Conservation (phyloP, 2,329 filamentous ascomycete species). For the Neoascochyta sp. region DNA sequence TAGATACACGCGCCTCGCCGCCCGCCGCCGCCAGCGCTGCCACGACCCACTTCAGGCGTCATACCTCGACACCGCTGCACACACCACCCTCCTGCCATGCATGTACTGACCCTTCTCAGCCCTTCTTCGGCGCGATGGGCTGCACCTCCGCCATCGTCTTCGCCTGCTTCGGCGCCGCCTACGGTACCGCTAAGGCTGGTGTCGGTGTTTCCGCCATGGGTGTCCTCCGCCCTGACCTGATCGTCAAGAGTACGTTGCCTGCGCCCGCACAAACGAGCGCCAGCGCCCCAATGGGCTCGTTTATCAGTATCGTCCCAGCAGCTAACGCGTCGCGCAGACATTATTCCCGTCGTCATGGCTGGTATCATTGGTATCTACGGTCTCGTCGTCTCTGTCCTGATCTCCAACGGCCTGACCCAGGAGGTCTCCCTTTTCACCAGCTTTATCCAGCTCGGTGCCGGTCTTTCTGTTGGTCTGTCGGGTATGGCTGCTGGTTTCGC, state of each 20-base stretch:
- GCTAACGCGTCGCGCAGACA: conserved; percentile 59
- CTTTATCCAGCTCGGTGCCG: conserved; percentile 53
- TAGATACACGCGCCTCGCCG: conserved; percentile 19
- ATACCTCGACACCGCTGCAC: conserved; percentile 8
- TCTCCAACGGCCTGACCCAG: conserved; percentile 52
- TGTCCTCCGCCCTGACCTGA: conserved; percentile 94
- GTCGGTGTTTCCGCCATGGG: conserved; percentile 98
- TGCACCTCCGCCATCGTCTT: conserved; percentile 94
- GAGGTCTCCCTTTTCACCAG: conserved; percentile 47
- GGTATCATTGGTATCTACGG: conserved; percentile 99
- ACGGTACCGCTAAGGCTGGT: conserved; percentile 98
- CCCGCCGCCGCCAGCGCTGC: conserved; percentile 19
- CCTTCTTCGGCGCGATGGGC: conserved; percentile 97
- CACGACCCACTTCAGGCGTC: conserved; percentile 10
- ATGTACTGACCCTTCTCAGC: conserved; percentile 46
- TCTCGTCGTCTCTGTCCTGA: conserved; percentile 53
- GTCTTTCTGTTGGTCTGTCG: conserved; percentile 66
- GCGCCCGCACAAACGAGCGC: not conserved
- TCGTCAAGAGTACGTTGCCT: conserved; percentile 89
- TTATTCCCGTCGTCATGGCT: conserved; percentile 99
- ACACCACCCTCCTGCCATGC: conserved; percentile 2
- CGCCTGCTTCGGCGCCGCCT: conserved; percentile 93
- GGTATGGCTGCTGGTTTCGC: conserved; percentile 88
- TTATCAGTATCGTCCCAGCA: not conserved
- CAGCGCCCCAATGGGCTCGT: too few species aligned